Evolutionary conservation across 495 filamentous ascomycete genomes (phyloP).

Genomic region (Neurospora sp.): DNA sequence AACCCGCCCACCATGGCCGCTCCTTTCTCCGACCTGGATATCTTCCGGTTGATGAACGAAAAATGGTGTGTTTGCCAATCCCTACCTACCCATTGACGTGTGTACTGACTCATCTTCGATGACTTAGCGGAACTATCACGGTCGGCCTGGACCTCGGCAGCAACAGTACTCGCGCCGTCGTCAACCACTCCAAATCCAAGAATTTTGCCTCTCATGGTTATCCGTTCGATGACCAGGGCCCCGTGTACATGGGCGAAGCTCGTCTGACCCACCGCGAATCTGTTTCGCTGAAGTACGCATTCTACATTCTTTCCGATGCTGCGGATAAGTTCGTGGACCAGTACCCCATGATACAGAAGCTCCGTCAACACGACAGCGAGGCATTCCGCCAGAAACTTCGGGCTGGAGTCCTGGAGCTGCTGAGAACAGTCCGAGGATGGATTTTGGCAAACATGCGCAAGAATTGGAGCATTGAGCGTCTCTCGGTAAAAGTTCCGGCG

Average conservation of each 20-base stretch:
- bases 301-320: not conserved
- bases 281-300: not conserved
- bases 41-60: not conserved
- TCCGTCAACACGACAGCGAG: not conserved
- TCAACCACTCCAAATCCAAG: not conserved
- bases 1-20: not conserved
- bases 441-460: not conserved
- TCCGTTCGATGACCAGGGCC: not conserved
- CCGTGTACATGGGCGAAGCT: not conserved
- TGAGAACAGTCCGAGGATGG: not conserved
- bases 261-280: not conserved
- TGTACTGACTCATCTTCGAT: not conserved
- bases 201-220: not conserved
- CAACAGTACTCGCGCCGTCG: not conserved
- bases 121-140: not conserved
- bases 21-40: not conserved
- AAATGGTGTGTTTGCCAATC: not conserved
- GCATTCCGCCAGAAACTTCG: not conserved
- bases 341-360: not conserved
- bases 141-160: not conserved
- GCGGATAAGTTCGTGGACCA: not conserved
- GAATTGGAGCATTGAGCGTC: not conserved
- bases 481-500: not conserved
- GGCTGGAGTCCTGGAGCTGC: not conserved
- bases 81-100: not conserved